Conservation (phyloP, 176 grass and related monocot species). For the Oryza meyeriana region DNA sequence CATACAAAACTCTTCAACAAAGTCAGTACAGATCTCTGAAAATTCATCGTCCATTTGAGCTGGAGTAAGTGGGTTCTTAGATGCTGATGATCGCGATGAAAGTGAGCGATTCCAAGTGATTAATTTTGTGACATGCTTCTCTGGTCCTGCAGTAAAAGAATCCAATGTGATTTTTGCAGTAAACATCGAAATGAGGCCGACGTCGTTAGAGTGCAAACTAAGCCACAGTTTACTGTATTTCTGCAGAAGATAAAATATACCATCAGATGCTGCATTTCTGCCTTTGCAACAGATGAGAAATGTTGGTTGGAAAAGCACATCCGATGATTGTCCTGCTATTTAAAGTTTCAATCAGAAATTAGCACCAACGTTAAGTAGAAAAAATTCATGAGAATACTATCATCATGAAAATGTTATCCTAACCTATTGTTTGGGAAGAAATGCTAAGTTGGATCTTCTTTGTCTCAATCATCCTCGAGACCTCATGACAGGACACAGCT, state of each 20-base stretch:
- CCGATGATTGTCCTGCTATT: slow-evolving; percentile 42
- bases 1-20: slow-evolving; percentile 66
- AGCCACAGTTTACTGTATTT: background rate
- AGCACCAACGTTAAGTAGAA: background rate
- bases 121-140: slow-evolving; percentile 35
- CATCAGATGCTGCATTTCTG: slow-evolving; percentile 30
- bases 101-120: slow-evolving; percentile 62
- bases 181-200: background rate
- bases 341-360: background rate
- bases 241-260: slow-evolving; percentile 28
- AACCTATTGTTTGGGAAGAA: slow-evolving; percentile 49
- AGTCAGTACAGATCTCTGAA: slow-evolving; percentile 47
- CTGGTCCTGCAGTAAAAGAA: slow-evolving; percentile 43
- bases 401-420: background rate
- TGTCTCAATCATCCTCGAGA: slow-evolving; percentile 71
- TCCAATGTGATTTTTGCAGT: background rate
- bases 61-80: slow-evolving; percentile 44
- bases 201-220: background rate
- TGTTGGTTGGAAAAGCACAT: slow-evolving; percentile 7
- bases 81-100: slow-evolving; percentile 50
- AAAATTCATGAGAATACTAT: background rate
- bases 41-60: slow-evolving; percentile 37
- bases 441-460: slow-evolving; percentile 46
- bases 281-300: slow-evolving; percentile 47
- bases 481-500: slow-evolving; percentile 55